Evolutionary conservation across 1,284 basidiomycete species (phyloP).

Genomic region (Pseudozyma flocculosa): DNA sequence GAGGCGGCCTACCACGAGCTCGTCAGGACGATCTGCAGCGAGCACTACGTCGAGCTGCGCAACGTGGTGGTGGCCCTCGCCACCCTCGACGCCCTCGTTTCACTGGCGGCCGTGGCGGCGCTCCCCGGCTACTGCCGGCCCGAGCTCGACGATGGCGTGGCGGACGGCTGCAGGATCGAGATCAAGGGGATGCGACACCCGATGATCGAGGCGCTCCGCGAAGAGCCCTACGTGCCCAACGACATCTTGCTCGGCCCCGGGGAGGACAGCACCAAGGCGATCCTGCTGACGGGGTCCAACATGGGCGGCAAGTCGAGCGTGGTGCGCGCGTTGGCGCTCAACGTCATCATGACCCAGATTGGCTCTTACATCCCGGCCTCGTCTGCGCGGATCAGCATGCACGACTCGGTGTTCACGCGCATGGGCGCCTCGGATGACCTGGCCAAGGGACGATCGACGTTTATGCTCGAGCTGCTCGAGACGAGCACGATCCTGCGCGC

Average conservation of each 20-base stretch:
- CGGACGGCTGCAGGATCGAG: conserved; percentile 12
- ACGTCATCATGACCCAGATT: conserved; percentile 85
- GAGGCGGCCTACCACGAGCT: conserved; percentile 35
- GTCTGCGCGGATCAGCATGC: conserved; percentile 74
- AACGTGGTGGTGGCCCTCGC: conserved; percentile 39
- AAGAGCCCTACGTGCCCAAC: conserved; percentile 45
- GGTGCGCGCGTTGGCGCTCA: conserved; percentile 85
- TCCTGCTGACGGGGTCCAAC: conserved; percentile 56
- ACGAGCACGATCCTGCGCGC: conserved; percentile 78
- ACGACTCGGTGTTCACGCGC: conserved; percentile 87
- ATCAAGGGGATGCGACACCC: conserved; percentile 47
- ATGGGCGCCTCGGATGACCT: conserved; percentile 86
- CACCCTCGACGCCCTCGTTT: conserved; percentile 38
- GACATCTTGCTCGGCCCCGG: conserved; percentile 30
- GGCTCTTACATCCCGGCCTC: conserved; percentile 92
- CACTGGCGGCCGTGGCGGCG: conserved; percentile 33
- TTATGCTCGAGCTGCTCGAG: conserved; percentile 94
- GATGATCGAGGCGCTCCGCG: conserved; percentile 39
- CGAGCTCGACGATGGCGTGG: conserved; percentile 1
- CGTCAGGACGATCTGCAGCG: conserved; percentile 21
- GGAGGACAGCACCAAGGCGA: conserved; percentile 3
- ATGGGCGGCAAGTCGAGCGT: conserved; percentile 85
- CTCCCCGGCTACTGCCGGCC: conserved; percentile 38
- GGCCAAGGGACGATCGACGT: conserved; percentile 79
- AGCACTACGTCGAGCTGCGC: conserved; percentile 35